Base-by-base conservation (phyloP, 805 yeast species). In the Metschnikowia gelsemii region DNA sequence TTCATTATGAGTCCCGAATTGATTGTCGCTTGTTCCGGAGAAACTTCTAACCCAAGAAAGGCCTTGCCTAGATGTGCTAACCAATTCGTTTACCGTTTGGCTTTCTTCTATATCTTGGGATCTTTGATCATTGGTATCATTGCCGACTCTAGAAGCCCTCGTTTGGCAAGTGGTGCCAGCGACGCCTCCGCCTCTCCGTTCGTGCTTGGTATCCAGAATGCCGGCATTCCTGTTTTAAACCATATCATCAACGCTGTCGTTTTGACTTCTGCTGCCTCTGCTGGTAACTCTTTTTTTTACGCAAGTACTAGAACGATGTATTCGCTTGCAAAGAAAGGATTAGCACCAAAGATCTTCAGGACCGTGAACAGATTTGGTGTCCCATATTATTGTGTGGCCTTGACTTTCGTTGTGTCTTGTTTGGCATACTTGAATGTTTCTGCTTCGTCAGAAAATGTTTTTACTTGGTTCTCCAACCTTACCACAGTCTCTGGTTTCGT, bases 201-300 rank as follows among this genome's bases (percentile, higher is more conserved):
- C 55, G 93, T 86, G 38, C 78, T 88, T 53, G 91, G 91, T 2
- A 87, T 88, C 88, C 74, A 73, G 62, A 73, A 71, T 41, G 64
- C 87, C 55, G 75, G 78, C 1, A 83, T 88, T 40, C 76, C 68
- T 24, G 82, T 76, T 0, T 68, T 87, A 35, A 95, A 95, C 23
- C 78, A 82, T 55, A 73, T 88, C 46, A 88, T 89, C 43, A 89
- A 89, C 62, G 95, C 79, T 1, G 76, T 87, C 22, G 73, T 88
- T 41, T 70, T 88, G 40, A 71, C 87, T 4, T 79, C 84, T 32
- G 84, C 84, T 9, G 65, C 70, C 16, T 66, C 72, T 5, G 69
- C 51, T 4, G 56, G 56, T 8, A 52, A 52, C 45, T 49, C 56
- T 17, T 52, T 48, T 19, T 46, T 50, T 37, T 52, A 52, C 35